Conservation (phyloP, 2,329 filamentous ascomycete genomes). For the Calycina herbarum region DNA sequence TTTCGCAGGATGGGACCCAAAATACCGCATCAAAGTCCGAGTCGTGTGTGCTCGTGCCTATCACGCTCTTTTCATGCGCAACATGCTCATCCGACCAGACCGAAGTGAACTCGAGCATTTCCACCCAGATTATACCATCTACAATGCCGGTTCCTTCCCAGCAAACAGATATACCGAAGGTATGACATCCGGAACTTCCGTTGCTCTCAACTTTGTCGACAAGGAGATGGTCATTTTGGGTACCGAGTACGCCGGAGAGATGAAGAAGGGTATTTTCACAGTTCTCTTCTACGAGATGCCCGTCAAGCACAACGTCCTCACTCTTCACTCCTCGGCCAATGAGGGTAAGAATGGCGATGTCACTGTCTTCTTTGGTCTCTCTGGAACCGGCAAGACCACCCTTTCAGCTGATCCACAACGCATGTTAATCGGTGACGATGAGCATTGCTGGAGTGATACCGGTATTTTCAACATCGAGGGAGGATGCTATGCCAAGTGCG, state of each 20-base stretch:
- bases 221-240: conserved; percentile 99
- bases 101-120: conserved; percentile 94
- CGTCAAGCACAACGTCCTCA: conserved; percentile 98
- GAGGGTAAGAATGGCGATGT: conserved; percentile 94
- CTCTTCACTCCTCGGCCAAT: conserved; percentile 97
- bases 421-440: conserved; percentile 93
- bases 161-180: conserved; percentile 97
- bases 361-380: conserved; percentile 98
- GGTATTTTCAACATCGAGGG: conserved; percentile 99
- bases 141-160: conserved; percentile 98
- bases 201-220: conserved; percentile 97
- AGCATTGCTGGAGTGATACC: conserved; percentile 98
- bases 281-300: conserved; percentile 99
- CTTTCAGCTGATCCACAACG: conserved; percentile 96
- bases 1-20: conserved; percentile 97
- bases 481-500: conserved; percentile 98
- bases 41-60: conserved; percentile 98
- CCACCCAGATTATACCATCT: conserved; percentile 99
- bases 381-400: conserved; percentile 97
- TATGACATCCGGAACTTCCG: conserved; percentile 98
- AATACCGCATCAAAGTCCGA: conserved; percentile 95
- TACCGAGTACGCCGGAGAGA: conserved; percentile 96
- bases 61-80: conserved; percentile 99
- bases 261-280: conserved; percentile 99
- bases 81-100: conserved; percentile 97